Percentiles rank a stretch among this genome's conserved stretches.
Conservation (phyloP, 2,329 filamentous ascomycete species). For the Diatrype stigma region DNA sequence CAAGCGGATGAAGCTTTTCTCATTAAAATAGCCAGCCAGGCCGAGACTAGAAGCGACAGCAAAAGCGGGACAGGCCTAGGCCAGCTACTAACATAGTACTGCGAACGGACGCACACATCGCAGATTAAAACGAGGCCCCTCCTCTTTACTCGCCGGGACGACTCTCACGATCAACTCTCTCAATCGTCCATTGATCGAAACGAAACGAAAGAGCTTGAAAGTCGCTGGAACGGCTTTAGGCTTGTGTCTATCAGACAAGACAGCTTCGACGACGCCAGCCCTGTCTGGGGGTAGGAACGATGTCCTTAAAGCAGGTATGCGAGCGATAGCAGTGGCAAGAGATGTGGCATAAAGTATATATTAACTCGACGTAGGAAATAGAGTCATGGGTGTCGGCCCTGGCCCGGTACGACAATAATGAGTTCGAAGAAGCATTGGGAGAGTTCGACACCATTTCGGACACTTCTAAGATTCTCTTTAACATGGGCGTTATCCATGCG, state of each 20-base stretch:
- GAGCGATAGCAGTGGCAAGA: not conserved
- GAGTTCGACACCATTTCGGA: slow-evolving; percentile 85
- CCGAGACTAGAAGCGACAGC: slow-evolving; percentile 5
- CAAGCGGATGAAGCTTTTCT: not conserved
- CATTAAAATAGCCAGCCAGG: slow-evolving; percentile 3
- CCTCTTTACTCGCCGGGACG: not conserved
- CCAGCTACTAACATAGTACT: slow-evolving; percentile 3
- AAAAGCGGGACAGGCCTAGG: slow-evolving; percentile 5
- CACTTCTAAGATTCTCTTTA: slow-evolving; percentile 98
- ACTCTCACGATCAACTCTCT: slow-evolving; percentile 3
- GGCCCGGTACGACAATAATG: slow-evolving; percentile 90
- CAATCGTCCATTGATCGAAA: slow-evolving; percentile 9
- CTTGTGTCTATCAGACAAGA: slow-evolving; percentile 24
- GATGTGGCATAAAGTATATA: slow-evolving; percentile 1
- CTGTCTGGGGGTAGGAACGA: slow-evolving; percentile 15
- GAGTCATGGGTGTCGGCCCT: slow-evolving; percentile 96
- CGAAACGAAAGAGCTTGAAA: slow-evolving; percentile 3
- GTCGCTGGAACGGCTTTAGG: slow-evolving; percentile 17
- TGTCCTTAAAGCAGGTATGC: slow-evolving; percentile 32
- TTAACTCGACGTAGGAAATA: slow-evolving; percentile 68
- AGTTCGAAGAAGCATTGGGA: slow-evolving; percentile 84
- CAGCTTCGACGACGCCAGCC: slow-evolving; percentile 15
- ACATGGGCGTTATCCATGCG: slow-evolving; percentile 95
- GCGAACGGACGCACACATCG: not conserved
- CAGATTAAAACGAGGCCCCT: not conserved